Conservation (phyloP, 305 asterid genomes). For the Petunia hybrid region DNA sequence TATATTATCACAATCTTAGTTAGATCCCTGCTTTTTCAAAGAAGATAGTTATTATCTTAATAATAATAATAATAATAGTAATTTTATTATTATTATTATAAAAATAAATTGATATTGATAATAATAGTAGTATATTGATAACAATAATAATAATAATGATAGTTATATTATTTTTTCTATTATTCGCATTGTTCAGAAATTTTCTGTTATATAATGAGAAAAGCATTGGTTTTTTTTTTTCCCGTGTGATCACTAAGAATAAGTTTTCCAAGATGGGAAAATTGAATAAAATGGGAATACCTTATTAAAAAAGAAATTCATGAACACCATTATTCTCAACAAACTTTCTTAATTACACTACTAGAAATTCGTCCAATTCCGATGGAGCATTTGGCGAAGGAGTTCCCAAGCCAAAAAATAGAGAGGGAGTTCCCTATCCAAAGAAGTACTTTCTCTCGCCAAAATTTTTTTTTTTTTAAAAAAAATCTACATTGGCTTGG, state of each 20-base stretch:
- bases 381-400: no score
- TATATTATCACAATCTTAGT: background rate
- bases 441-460: no score
- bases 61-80: background rate
- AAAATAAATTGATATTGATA: background rate
- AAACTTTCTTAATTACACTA: background rate
- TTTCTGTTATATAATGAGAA: background rate
- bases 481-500: no score
- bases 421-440: no score
- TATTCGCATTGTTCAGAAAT: background rate
- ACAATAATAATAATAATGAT: background rate
- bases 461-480: no score
- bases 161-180: background rate
- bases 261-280: no score
- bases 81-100: background rate
- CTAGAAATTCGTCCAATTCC: no score
- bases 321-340: background rate
- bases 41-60: background rate
- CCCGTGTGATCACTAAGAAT: no score
- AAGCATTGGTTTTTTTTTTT: background rate
- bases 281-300: background rate
- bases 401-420: no score
- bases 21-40: constrained; percentile 4
- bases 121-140: background rate
- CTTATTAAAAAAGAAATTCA: background rate